A percentile compares a stretch with the other conserved stretches of the same genome.
Evolutionary conservation across 2,329 filamentous ascomycete genomes (phyloP).

Genomic region (Raffaelea deltoideospora): DNA sequence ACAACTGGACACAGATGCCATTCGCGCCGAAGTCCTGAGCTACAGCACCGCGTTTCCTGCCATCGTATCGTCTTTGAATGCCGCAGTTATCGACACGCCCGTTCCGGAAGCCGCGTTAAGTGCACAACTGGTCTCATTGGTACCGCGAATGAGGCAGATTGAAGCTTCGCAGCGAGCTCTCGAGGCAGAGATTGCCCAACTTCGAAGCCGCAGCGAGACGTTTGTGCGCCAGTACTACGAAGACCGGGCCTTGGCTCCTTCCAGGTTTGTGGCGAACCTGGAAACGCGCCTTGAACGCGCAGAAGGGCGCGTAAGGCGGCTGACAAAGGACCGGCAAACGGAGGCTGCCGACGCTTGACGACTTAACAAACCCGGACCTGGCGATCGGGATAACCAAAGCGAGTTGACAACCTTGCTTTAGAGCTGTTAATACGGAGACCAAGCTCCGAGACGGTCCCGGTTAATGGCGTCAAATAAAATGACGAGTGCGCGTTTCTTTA

Average conservation of each 20-base stretch:
- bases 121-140: slow-evolving; percentile 39
- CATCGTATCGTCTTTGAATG: slow-evolving; percentile 41
- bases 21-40: slow-evolving; percentile 39
- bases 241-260: slow-evolving; percentile 50
- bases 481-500: too few species aligned
- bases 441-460: too few species aligned
- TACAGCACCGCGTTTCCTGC: slow-evolving; percentile 39
- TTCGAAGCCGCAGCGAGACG: slow-evolving; percentile 47
- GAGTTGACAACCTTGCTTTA: too few species aligned
- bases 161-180: slow-evolving; percentile 48
- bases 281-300: slow-evolving; percentile 51
- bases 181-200: slow-evolving; percentile 43
- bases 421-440: too few species aligned
- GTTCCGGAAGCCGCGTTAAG: slow-evolving; percentile 40
- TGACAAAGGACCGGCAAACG: slow-evolving; percentile 42
- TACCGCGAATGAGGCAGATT: slow-evolving; percentile 46
- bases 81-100: slow-evolving; percentile 35
- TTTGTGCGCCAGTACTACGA: slow-evolving; percentile 61
- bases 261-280: slow-evolving; percentile 54
- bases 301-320: slow-evolving; percentile 50
- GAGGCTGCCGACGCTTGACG: slow-evolving; percentile 16
- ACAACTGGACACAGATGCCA: slow-evolving; percentile 32
- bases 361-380: too few species aligned
- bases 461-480: too few species aligned
- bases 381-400: too few species aligned